Evolutionary conservation across 768 basidiomycete genomes (phyloP), one percentile per base, ranked within the genome.

Genomic region (Xanthoconium purpureum): DNA sequence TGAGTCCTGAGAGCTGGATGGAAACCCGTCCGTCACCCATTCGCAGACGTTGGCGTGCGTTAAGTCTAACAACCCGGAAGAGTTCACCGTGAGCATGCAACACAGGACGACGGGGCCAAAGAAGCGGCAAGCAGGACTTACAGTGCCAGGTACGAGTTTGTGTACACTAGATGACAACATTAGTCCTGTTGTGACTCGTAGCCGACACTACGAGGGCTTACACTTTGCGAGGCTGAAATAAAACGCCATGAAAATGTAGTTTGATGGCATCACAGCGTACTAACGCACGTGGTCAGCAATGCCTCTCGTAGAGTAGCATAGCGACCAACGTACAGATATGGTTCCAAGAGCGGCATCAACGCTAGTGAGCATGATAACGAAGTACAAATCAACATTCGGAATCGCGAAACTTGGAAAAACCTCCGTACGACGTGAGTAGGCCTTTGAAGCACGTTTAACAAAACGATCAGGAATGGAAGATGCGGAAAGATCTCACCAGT

Each of bases 141-240:
- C 68, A 70, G 74, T 6, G 83, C 81, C 9, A 85, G 74, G 61
- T 83, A 82, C 9, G 82, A 80, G 58, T 84, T 84, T 14, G 80
- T 71, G 59, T 84, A 84, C 28, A 84, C 81, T 84, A 42, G 7
- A 30, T 0, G 40, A 43, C 7, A 24, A 3, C 20, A 5, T 40
- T 13, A 35, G 24, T 11, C 6, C 35, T 15, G 18, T 6, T 17
- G 18, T 32, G 38, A 17, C 15, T n/a, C 14, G 6, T 6, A 15
- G 8, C 14, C 33, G 7, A 44, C 0, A 18, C 9, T 38, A 4
- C 6, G 10, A 38, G 10, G n/a, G 58, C 81, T 59, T 47, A 82
- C 82, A 60, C 67, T 84, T 83, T 67, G 80, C 79, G 35, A 83
- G 67, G 17, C 78, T 70, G 35, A 84, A 73, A 59, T 82, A 82